phyloP scores from a whole-genome alignment of 129 eudicot genomes.

The Lactuca saligna region DNA sequence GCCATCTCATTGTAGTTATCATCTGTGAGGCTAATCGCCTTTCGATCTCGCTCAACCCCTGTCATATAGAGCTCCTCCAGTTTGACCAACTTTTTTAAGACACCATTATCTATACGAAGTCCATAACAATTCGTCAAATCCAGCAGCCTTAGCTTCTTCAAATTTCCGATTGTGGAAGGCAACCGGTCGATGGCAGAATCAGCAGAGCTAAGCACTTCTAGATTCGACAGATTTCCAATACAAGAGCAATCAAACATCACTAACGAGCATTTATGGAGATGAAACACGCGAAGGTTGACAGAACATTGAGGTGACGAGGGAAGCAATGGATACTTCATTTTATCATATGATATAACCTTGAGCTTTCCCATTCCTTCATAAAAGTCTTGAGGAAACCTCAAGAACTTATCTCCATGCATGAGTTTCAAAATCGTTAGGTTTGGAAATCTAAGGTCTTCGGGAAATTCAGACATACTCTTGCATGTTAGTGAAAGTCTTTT shows the following conservation, averaged over 20 bases:
- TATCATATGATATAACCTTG: neutral
- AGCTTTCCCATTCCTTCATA: neutral
- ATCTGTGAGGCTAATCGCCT: neutral
- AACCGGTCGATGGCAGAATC: neutral
- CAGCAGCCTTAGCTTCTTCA: neutral
- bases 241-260: neutral
- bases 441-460: neutral
- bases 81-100: neutral
- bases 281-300: neutral
- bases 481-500: neutral
- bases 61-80: neutral
- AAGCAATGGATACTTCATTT: neutral
- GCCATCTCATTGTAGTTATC: neutral
- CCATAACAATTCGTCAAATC: neutral
- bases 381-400: neutral
- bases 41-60: too few relatives aligned
- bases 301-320: neutral
- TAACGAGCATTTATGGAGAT: neutral
- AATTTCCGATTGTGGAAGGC: neutral
- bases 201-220: neutral
- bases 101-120: neutral
- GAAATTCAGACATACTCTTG: neutral
- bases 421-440: neutral
- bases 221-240: neutral
- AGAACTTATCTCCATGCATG: too few relatives aligned